Evolutionary conservation across 75 land plant genomes (phyloP).

Genomic region (Sequoiadendron giganteum): DNA sequence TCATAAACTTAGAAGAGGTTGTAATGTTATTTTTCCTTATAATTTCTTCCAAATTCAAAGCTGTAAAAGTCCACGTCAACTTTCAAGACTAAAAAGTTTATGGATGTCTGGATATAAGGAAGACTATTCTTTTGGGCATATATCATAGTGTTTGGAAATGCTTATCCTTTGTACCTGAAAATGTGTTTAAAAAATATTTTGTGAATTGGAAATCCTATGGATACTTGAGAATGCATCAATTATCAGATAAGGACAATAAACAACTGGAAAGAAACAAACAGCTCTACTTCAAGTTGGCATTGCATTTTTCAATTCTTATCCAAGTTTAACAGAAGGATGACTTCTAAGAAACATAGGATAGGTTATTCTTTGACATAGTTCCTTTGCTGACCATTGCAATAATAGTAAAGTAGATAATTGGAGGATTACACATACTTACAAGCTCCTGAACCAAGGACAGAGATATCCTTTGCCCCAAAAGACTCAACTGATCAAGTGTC

Average conservation of each 20-base stretch:
- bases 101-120: not conserved
- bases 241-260: not conserved
- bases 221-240: not conserved
- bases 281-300: not conserved
- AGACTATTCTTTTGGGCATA: not conserved
- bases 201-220: not conserved
- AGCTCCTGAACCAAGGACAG: slow-evolving; percentile 81
- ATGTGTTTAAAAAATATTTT: not conserved
- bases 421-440: slow-evolving; percentile 49
- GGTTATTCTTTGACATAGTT: not conserved
- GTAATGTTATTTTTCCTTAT: not conserved
- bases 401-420: not conserved
- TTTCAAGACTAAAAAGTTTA: not conserved
- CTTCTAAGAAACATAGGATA: not conserved
- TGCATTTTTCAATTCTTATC: not conserved
- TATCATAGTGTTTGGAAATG: not conserved
- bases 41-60: not conserved
- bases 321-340: not conserved
- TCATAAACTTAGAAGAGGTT: not conserved
- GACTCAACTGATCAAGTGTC: slow-evolving; percentile 94
- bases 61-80: not conserved
- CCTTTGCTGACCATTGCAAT: not conserved
- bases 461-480: slow-evolving; percentile 79
- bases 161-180: not conserved
- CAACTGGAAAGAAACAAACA: slow-evolving; percentile 7